These are phyloP conservation scores for Hymenoscyphus linearis DNA, from an alignment of 2,329 filamentous ascomycete species.

Conservation along the genomic window DNA sequence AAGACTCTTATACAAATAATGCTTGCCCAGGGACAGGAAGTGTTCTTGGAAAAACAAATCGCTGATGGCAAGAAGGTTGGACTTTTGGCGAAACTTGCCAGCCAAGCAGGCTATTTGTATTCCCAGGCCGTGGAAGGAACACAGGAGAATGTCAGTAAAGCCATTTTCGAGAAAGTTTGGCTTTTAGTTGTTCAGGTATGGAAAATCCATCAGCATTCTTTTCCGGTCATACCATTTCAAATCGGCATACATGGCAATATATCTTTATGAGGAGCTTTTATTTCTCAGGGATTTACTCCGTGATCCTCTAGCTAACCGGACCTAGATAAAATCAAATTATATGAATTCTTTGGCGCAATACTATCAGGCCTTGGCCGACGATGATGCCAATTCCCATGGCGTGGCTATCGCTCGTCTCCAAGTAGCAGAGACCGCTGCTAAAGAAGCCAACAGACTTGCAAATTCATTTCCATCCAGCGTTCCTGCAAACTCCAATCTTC, in stretches of 20 bases:
- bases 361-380: constrained; percentile 86
- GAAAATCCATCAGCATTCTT: not conserved
- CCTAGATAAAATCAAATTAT: constrained; percentile 69
- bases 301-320: constrained; percentile 13
- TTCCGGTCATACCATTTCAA: not conserved
- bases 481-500: constrained; percentile 76
- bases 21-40: constrained; percentile 93
- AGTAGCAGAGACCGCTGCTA: constrained; percentile 70
- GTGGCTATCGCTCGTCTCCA: constrained; percentile 78
- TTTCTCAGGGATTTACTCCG: not conserved
- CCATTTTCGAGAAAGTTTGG: constrained; percentile 94
- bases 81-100: constrained; percentile 85
- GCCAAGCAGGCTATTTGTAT: constrained; percentile 85
- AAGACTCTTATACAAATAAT: constrained; percentile 90
- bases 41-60: constrained; percentile 95
- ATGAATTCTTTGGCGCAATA: constrained; percentile 86
- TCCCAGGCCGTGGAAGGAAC: constrained; percentile 81
- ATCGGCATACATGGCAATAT: not conserved
- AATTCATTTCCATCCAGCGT: constrained; percentile 75
- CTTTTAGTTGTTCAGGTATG: constrained; percentile 70
- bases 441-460: constrained; percentile 71
- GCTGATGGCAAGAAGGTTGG: constrained; percentile 89
- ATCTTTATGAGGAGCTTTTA: not conserved
- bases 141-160: constrained; percentile 86
- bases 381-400: constrained; percentile 83